phyloP scores from a whole-genome alignment of 257 asterid species.

The Plantago elongata region DNA sequence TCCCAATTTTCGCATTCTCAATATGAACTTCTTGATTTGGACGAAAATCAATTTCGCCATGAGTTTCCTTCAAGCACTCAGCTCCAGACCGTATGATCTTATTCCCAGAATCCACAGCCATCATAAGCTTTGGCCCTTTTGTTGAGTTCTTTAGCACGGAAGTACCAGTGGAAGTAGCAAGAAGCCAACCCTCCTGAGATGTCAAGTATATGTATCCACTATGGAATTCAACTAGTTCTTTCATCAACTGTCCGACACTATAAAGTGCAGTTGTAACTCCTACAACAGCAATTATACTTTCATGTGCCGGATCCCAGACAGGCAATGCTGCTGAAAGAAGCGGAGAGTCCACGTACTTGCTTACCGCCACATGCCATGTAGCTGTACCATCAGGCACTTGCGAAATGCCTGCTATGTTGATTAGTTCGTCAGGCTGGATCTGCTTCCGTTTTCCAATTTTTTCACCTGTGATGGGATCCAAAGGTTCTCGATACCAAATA shows the following conservation, averaged over 20 bases:
- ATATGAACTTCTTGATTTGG: constrained; percentile 75
- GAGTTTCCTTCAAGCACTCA: constrained; percentile 48
- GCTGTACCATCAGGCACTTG: constrained; percentile 92
- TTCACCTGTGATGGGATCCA: constrained; percentile 69
- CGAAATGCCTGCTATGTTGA: constrained; percentile 85
- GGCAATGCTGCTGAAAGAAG: constrained; percentile 92
- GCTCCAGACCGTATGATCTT: constrained; percentile 73
- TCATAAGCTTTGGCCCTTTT: constrained; percentile 60
- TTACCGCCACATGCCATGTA: constrained; percentile 89
- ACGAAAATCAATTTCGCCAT: constrained; percentile 47
- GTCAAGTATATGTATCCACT: constrained; percentile 88
- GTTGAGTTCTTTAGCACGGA: constrained; percentile 65
- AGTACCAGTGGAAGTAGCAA: constrained; percentile 75
- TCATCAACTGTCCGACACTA: constrained; percentile 89
- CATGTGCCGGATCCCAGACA: constrained; percentile 64
- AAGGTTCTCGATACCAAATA: constrained; percentile 72
- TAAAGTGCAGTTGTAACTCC: constrained; percentile 89
- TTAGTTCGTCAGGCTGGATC: constrained; percentile 73
- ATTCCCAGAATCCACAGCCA: constrained; percentile 72
- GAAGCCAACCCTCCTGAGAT: constrained; percentile 91
- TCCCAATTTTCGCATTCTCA: constrained; percentile 71
- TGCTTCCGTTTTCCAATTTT: constrained; percentile 49
- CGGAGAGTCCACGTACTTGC: constrained; percentile 78
- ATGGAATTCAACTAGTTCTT: constrained; percentile 80
- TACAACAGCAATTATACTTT: constrained; percentile 81